Evolutionary conservation across 1,284 basidiomycete species (phyloP).

Genomic region (Amylostereum areolatum): DNA sequence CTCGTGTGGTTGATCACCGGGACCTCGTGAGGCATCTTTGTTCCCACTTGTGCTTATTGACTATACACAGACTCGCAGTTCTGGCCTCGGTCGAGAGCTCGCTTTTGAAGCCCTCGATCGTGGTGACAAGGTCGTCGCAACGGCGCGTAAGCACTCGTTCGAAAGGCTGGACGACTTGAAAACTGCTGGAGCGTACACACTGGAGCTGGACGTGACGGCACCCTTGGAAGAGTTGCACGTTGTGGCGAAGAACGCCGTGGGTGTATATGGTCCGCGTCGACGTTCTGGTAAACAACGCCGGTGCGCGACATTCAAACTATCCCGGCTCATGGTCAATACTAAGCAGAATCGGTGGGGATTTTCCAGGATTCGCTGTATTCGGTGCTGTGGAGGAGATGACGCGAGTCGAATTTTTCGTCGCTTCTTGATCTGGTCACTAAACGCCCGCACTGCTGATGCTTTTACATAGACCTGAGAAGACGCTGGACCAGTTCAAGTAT

Average conservation of each 20-base stretch:
- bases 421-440: background rate
- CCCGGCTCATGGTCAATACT: background rate
- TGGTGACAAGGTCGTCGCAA: conserved; percentile 25
- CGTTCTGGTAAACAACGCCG: conserved; percentile 46
- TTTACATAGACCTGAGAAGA: conserved; percentile 21
- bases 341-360: conserved; percentile 1
- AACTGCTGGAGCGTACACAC: conserved; percentile 17
- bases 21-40: conserved; percentile 13
- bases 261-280: conserved; percentile 33
- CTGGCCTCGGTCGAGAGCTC: conserved; percentile 19
- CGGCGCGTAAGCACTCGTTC: conserved; percentile 19
- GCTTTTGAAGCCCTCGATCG: conserved; percentile 16
- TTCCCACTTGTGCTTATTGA: background rate
- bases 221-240: conserved; percentile 23
- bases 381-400: conserved; percentile 14
- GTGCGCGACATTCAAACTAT: conserved; percentile 12
- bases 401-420: conserved; percentile 3
- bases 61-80: background rate
- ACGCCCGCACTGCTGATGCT: conserved; percentile 5
- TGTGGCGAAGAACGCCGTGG: conserved; percentile 30
- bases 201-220: conserved; percentile 27
- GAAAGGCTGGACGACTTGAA: conserved; percentile 20
- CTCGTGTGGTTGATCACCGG: conserved; percentile 26
- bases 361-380: conserved; percentile 11
- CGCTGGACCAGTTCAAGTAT: conserved; percentile 26